These are phyloP conservation scores for Populus hybrid DNA, from an alignment of 441 rosid species.

Conservation along the genomic window DNA sequence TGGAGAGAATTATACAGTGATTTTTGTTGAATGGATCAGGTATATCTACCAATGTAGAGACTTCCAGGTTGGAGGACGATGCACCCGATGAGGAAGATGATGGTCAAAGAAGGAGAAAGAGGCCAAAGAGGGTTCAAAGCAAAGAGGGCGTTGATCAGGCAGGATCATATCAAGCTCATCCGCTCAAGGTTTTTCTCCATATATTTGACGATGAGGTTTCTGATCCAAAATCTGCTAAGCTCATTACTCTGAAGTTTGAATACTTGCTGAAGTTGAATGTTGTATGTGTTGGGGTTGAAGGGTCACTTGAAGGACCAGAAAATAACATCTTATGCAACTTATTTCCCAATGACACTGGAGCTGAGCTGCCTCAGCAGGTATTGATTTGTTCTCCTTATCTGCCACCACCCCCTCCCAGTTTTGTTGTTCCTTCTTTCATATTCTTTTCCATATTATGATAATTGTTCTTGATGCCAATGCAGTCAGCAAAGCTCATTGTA, in stretches of 20 bases:
- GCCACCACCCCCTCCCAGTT: background rate
- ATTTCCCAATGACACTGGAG: slow-evolving; percentile 77
- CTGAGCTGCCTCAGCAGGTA: slow-evolving; percentile 94
- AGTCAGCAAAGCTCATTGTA: slow-evolving; percentile 79
- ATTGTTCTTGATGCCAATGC: slow-evolving; percentile 31
- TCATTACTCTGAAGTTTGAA: slow-evolving; percentile 61
- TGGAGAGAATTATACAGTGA: background rate
- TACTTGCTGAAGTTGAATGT: slow-evolving; percentile 76
- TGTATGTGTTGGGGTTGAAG: slow-evolving; percentile 71
- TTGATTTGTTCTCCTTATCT: background rate
- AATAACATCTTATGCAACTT: slow-evolving; percentile 61
- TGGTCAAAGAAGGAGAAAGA: slow-evolving; percentile 71
- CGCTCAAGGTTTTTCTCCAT: slow-evolving; percentile 64
- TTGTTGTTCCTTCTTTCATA: background rate
- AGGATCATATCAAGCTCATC: slow-evolving; percentile 66
- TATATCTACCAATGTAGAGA: slow-evolving; percentile 49
- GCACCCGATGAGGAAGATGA: slow-evolving; percentile 83
- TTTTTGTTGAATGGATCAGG: slow-evolving; percentile 36
- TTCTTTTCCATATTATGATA: slow-evolving; percentile 12
- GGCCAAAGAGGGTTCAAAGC: slow-evolving; percentile 62
- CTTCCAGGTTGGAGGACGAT: slow-evolving; percentile 71
- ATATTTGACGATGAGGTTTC: slow-evolving; percentile 56
- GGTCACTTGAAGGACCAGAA: slow-evolving; percentile 53
- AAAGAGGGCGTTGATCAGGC: slow-evolving; percentile 54
- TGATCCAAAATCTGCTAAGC: slow-evolving; percentile 55